Evolutionary conservation across 2,329 filamentous ascomycete genomes (phyloP).

Genomic region (Colletotrichum sp.): DNA sequence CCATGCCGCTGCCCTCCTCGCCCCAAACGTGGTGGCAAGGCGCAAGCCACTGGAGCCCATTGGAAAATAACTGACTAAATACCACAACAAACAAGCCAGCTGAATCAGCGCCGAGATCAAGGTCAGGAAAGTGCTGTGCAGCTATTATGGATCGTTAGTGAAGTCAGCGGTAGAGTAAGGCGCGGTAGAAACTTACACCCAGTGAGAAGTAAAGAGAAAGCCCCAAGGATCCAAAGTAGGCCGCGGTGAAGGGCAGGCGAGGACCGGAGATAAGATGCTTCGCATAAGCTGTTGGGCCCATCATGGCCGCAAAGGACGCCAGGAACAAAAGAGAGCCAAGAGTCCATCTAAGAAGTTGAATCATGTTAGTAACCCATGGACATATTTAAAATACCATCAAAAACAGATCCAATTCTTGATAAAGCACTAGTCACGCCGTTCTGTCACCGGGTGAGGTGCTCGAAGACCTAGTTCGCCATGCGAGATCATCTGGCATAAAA

Average conservation of each 20-base stretch:
- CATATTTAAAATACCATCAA: not conserved
- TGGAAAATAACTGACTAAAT: conserved; percentile 95
- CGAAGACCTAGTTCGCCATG: conserved; percentile 21
- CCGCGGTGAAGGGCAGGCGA: conserved; percentile 88
- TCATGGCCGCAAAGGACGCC: conserved; percentile 89
- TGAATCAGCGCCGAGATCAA: conserved; percentile 85
- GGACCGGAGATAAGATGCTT: conserved; percentile 85
- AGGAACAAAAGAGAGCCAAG: conserved; percentile 91
- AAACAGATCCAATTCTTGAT: not conserved
- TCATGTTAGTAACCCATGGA: conserved; percentile 29
- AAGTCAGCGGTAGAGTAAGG: not conserved
- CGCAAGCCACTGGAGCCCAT: conserved; percentile 92
- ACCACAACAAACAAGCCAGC: conserved; percentile 85
- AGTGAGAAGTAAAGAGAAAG: conserved; percentile 92
- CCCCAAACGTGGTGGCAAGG: conserved; percentile 85
- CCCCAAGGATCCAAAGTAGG: conserved; percentile 92
- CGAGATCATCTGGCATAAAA: conserved; percentile 32
- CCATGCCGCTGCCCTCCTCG: conserved; percentile 85
- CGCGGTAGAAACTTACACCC: conserved; percentile 69
- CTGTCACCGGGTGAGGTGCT: conserved; percentile 11
- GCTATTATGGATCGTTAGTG: conserved; percentile 54
- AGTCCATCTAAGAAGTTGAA: conserved; percentile 74
- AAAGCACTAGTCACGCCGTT: conserved; percentile 4
- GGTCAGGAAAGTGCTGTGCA: conserved; percentile 84
- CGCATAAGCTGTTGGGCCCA: conserved; percentile 85